A percentile compares a stretch with the other conserved stretches of the same genome.
Evolutionary conservation across 208 protist species (phyloP).

Genomic region (Porcisia hertigi): DNA sequence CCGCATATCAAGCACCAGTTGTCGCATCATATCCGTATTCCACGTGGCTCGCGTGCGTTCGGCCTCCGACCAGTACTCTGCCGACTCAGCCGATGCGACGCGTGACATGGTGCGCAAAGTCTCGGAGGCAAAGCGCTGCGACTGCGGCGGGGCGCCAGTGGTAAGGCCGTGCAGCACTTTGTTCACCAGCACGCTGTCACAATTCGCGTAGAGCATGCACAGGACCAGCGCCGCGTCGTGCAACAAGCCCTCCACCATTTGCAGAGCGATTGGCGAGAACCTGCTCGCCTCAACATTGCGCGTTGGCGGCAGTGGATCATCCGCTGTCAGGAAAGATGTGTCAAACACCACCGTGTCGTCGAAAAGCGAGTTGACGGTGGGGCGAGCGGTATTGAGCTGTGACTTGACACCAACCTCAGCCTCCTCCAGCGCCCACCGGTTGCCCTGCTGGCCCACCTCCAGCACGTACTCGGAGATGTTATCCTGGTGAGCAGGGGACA

Average conservation of each 20-base stretch:
- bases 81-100: constrained; percentile 63
- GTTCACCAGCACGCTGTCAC: constrained; percentile 64
- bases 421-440: constrained; percentile 68
- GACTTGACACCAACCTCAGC: constrained; percentile 78
- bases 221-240: constrained; percentile 85
- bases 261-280: constrained; percentile 28
- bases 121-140: constrained; percentile 74
- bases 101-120: constrained; percentile 80
- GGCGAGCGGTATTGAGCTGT: constrained; percentile 68
- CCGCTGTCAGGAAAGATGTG: constrained; percentile 42
- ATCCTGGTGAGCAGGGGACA: constrained; percentile 24
- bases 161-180: constrained; percentile 52
- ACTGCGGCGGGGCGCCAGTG: constrained; percentile 48
- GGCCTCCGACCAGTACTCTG: constrained; percentile 67
- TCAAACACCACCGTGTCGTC: constrained; percentile 72
- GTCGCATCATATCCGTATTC: constrained; percentile 82
- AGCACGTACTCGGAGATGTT: constrained; percentile 59
- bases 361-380: constrained; percentile 81
- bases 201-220: constrained; percentile 64
- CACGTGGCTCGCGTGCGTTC: constrained; percentile 72
- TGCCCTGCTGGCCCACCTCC: constrained; percentile 39
- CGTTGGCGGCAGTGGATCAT: constrained; percentile 47
- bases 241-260: constrained; percentile 62
- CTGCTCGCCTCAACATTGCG: constrained; percentile 26
- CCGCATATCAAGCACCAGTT: constrained; percentile 79